Evolutionary conservation across 2,329 filamentous ascomycete genomes (phyloP).

Genomic region (Colletotrichum coccodes): DNA sequence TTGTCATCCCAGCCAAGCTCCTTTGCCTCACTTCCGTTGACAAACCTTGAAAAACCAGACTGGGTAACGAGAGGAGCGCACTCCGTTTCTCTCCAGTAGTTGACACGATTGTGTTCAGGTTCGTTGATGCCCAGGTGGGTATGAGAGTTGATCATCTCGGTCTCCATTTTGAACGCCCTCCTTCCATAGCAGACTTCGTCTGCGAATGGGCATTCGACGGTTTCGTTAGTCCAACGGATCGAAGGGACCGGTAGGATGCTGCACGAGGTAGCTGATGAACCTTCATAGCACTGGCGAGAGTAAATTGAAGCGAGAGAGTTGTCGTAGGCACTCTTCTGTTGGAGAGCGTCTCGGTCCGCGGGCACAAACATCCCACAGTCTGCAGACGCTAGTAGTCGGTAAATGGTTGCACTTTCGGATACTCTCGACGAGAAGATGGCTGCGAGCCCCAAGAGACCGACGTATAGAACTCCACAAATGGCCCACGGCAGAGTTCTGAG

Average conservation of each 20-base stretch:
- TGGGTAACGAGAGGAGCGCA: conserved; percentile 18
- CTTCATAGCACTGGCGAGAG: conserved; percentile 36
- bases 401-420: conserved; percentile 6
- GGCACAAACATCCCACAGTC: conserved; percentile 16
- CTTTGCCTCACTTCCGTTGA: background rate
- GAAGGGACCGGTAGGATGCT: background rate
- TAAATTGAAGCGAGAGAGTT: conserved; percentile 28
- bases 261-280: conserved; percentile 12
- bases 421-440: conserved; percentile 21
- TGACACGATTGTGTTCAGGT: conserved; percentile 30
- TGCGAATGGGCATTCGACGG: conserved; percentile 34
- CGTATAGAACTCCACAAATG: background rate
- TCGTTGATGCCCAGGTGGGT: conserved; percentile 36
- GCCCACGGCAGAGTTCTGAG: conserved; percentile 18
- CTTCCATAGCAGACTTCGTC: conserved; percentile 20
- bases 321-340: background rate
- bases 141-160: conserved; percentile 34
- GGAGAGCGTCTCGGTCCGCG: background rate
- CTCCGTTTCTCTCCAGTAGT: conserved; percentile 10
- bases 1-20: conserved; percentile 2
- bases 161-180: conserved; percentile 23
- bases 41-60: background rate
- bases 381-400: conserved; percentile 2
- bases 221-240: conserved; percentile 12
- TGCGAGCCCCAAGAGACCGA: conserved; percentile 6